A percentile compares a stretch with the other conserved stretches of the same genome.
Conservation (phyloP, 2,329 filamentous ascomycete species). For the Diplodia intermedia region DNA sequence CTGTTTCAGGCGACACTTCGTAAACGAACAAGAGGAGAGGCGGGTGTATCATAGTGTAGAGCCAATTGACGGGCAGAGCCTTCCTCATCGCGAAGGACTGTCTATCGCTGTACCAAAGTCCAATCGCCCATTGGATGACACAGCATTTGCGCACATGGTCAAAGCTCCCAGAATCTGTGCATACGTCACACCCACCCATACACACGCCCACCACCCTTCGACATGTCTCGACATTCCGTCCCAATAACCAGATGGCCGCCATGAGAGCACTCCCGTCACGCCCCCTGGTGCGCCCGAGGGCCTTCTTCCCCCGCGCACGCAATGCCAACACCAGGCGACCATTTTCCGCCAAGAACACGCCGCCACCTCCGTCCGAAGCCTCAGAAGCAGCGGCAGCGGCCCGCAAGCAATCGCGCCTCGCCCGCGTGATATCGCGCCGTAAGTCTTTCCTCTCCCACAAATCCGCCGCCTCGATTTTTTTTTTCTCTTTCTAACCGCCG, state of each 20-base stretch:
- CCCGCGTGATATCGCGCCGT: slow-evolving; percentile 29
- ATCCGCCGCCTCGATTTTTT: background rate
- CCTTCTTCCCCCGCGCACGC: background rate
- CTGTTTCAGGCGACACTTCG: background rate
- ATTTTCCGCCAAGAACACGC: background rate
- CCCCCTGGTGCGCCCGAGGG: background rate
- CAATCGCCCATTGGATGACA: background rate
- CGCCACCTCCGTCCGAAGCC: slow-evolving; percentile 2
- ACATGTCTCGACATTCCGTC: background rate
- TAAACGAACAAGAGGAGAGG: background rate
- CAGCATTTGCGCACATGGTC: background rate
- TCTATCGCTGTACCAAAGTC: background rate
- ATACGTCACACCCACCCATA: background rate
- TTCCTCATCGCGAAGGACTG: background rate
- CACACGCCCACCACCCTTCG: background rate
- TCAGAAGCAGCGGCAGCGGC: slow-evolving; percentile 14
- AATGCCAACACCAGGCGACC: slow-evolving; percentile 1
- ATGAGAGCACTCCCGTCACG: background rate
- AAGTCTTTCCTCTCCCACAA: background rate
- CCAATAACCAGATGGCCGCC: background rate
- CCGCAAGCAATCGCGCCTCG: slow-evolving; percentile 30
- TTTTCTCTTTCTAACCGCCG: background rate
- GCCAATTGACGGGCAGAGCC: background rate
- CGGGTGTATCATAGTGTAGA: background rate
- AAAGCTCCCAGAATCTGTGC: slow-evolving; percentile 7